Percentiles rank a stretch among this genome's conserved stretches.
Conservation (phyloP, 148 eudicot species). For the Dysphania ambrosioides region DNA sequence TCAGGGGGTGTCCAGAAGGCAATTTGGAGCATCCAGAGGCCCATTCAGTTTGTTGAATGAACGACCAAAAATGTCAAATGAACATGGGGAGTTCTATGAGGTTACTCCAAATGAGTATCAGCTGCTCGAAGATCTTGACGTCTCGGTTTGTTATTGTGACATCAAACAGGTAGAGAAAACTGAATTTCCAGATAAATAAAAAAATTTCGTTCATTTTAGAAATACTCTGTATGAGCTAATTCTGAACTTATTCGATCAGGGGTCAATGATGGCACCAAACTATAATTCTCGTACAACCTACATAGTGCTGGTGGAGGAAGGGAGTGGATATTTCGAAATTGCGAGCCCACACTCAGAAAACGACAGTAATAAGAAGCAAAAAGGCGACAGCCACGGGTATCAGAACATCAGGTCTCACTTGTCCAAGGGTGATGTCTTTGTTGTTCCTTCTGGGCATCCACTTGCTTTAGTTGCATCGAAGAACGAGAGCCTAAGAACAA, state of each 20-base stretch:
- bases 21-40: constrained; percentile 18
- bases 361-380: constrained; percentile 6
- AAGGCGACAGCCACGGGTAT: constrained; percentile 13
- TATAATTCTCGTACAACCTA: constrained; percentile 27
- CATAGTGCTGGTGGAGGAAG: constrained; percentile 29
- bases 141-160: constrained; percentile 21
- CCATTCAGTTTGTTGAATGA: constrained; percentile 18
- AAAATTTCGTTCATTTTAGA: too few species aligned
- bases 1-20: constrained; percentile 12
- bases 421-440: constrained; percentile 25
- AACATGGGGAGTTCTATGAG: constrained; percentile 24
- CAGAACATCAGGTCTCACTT: constrained; percentile 14
- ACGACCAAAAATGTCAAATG: constrained; percentile 17
- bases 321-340: constrained; percentile 31
- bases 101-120: constrained; percentile 21
- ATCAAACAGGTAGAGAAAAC: constrained; percentile 18
- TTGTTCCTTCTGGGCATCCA: constrained; percentile 30
- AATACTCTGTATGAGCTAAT: neutral
- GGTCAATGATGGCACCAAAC: constrained; percentile 33
- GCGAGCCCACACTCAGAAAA: constrained; percentile 23
- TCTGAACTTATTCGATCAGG: constrained; percentile 9
- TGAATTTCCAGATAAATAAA: neutral
- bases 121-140: constrained; percentile 26
- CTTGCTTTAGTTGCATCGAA: constrained; percentile 18
- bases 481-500: constrained; percentile 17